phyloP scores from a whole-genome alignment of 2,329 filamentous ascomycete species.

The Neonectria coccinea region DNA sequence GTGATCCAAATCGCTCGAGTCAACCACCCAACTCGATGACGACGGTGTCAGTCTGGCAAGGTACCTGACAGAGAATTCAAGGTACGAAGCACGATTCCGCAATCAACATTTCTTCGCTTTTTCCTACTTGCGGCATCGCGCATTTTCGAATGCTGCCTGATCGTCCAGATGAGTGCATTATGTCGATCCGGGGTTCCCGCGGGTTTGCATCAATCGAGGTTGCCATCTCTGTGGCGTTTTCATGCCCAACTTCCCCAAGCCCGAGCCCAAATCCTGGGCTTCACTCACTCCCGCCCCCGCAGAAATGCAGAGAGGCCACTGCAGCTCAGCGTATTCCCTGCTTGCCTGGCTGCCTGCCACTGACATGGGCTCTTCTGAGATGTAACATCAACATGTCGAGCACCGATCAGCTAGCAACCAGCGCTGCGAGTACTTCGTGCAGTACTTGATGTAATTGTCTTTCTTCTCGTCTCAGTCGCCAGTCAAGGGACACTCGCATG shows the following conservation, averaged over 20 bases:
- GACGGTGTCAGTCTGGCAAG: slow-evolving; percentile 9
- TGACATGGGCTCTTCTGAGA: slow-evolving; percentile 5
- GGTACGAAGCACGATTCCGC: background rate
- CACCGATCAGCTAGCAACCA: slow-evolving; percentile 28
- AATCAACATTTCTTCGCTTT: slow-evolving; percentile 17
- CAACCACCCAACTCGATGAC: slow-evolving; percentile 30
- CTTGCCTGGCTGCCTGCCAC: slow-evolving; percentile 14
- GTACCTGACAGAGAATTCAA: slow-evolving; percentile 6
- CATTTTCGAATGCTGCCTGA: slow-evolving; percentile 13
- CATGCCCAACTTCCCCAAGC: slow-evolving; percentile 40
- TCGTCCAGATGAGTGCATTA: slow-evolving; percentile 27
- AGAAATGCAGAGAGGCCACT: slow-evolving; percentile 9
- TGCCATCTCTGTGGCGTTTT: slow-evolving; percentile 28
- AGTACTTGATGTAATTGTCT: slow-evolving; percentile 1
- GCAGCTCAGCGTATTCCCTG: slow-evolving; percentile 1
- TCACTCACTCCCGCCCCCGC: slow-evolving; percentile 29
- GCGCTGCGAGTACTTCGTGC: background rate
- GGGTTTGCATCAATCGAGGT: slow-evolving; percentile 26
- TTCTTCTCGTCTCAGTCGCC: slow-evolving; percentile 20
- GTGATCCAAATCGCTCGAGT: slow-evolving; percentile 40
- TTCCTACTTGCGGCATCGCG: slow-evolving; percentile 33
- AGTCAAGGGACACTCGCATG: slow-evolving; percentile 10
- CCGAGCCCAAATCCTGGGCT: slow-evolving; percentile 25
- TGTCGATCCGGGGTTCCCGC: slow-evolving; percentile 30
- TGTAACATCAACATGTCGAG: slow-evolving; percentile 22